Base-by-base conservation (phyloP, 345 rosid genomes). In the Cardiospermum halicacabum region DNA sequence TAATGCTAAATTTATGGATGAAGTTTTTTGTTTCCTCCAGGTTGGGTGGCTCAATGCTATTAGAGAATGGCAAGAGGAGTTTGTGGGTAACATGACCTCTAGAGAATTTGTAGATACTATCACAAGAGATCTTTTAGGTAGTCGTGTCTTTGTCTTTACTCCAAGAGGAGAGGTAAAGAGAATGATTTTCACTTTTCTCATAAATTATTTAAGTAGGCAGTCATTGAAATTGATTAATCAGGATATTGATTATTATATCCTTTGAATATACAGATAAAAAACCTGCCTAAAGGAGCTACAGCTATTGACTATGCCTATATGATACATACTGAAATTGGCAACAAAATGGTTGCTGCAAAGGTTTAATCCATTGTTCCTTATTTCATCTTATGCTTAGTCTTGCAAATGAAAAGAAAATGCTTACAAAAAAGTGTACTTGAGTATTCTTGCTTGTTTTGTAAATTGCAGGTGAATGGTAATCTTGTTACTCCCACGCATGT, bases 51-150 rank as follows among this genome's bases (percentile, higher is more conserved):
- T 94, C 45, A 94, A 91, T 72, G 99, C 97, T 59, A 94, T 90
- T 63, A 90, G 99, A 69, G 97, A 94, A 78, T 94, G 99, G 99
- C 99, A 94, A 85, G 96, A 94, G 66, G 97, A 94, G 80, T 94
- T 94, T 61, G 99, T 94, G 53, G 99, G 99, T 75, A 94, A 91
- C 78, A 94, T 94, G 99, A 90, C 84, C 82, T 94, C 99, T 48
- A 89, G 99, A 68, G 99, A 94, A 79, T 94, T 94, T 83, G 99
- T 94, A 31, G 99, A 94, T 70, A 88, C 91, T 42, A 56, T 94
- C 47, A 94, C 99, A 12, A 77, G 88, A 76, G 99, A 94, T 81
- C 89, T 94, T 53, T 59, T 94, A 64, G 96, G 99, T 64, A 94
- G 99, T 62, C 85, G 99, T 28, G 85, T 94, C 74, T 94, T 94